Evolutionary conservation across 148 eudicot genomes (phyloP).

Genomic region (Rhododendron kiyosumense): DNA sequence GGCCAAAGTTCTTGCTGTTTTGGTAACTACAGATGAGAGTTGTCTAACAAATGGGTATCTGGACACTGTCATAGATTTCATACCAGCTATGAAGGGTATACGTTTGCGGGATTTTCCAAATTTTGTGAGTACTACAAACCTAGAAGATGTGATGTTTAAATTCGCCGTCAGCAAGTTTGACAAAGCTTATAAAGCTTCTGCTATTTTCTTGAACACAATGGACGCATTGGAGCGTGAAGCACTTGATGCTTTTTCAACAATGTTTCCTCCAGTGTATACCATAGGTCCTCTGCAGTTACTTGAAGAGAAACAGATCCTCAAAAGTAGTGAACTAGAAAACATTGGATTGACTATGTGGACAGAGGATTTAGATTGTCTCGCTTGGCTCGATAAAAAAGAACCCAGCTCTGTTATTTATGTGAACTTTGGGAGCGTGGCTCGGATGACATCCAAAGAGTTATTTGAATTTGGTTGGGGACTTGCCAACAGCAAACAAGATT

Average conservation of each 20-base stretch:
- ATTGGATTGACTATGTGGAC: no score
- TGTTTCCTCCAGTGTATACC: slow-evolving; percentile 15
- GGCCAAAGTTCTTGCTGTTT: no score
- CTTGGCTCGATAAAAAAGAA: slow-evolving; percentile 24
- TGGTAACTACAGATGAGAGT: slow-evolving; percentile 14
- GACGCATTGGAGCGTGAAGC: slow-evolving; percentile 13
- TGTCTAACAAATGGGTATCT: slow-evolving; percentile 18
- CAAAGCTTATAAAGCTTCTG: slow-evolving; percentile 13
- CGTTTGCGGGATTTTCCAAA: slow-evolving; percentile 26
- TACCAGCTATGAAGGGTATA: slow-evolving; percentile 21
- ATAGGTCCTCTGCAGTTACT: slow-evolving; percentile 27
- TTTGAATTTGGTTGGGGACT: slow-evolving; percentile 39
- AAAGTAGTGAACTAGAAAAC: no score
- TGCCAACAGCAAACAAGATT: slow-evolving; percentile 26
- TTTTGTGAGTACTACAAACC: slow-evolving; percentile 6
- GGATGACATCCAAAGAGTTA: slow-evolving; percentile 14
- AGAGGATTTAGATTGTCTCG: no score
- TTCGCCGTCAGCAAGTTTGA: background rate
- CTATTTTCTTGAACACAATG: slow-evolving; percentile 23
- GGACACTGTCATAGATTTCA: slow-evolving; percentile 15
- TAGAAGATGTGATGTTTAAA: slow-evolving; percentile 17
- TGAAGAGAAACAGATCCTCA: background rate
- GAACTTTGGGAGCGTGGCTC: slow-evolving; percentile 28
- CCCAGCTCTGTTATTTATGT: slow-evolving; percentile 31
- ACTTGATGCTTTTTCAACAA: slow-evolving; percentile 7